Evolutionary conservation across 805 yeast genomes (phyloP).

Genomic region (Babjeviella inositovora): DNA sequence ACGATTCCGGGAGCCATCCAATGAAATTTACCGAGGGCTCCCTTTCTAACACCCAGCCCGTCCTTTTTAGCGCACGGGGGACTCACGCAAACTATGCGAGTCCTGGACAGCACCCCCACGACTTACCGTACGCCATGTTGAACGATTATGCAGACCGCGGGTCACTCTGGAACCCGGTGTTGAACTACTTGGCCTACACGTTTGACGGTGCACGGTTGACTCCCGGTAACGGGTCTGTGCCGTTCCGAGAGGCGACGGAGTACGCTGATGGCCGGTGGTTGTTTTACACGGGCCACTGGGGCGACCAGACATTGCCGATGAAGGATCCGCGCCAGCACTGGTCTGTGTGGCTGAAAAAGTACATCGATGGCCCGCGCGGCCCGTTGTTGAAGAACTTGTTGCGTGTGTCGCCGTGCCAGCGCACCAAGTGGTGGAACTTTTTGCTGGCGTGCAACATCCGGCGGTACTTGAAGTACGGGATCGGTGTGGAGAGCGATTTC

Average conservation of each 20-base stretch:
- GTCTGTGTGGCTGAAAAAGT: constrained; percentile 81
- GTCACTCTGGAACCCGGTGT: constrained; percentile 85
- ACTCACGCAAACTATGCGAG: constrained; percentile 95
- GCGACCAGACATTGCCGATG: constrained; percentile 54
- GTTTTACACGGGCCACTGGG: constrained; percentile 77
- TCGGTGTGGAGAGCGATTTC: constrained; percentile 80
- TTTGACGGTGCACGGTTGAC: constrained; percentile 41
- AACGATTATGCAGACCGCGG: constrained; percentile 94
- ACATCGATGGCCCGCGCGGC: constrained; percentile 88
- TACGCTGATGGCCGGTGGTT: constrained; percentile 79
- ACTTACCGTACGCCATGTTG: constrained; percentile 79
- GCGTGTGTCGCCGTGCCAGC: constrained; percentile 62
- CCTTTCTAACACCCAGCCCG: constrained; percentile 44
- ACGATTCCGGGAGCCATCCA: constrained; percentile 9
- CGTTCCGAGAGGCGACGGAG: constrained; percentile 28
- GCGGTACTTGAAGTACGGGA: constrained; percentile 59
- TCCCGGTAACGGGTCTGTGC: constrained; percentile 28
- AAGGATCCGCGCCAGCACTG: constrained; percentile 70
- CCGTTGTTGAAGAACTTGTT: constrained; percentile 68
- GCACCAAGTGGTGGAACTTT: constrained; percentile 87
- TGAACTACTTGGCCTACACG: constrained; percentile 70
- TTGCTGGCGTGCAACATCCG: constrained; percentile 73
- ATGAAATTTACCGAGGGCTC: no score
- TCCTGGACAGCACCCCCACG: constrained; percentile 95
- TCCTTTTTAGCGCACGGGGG: constrained; percentile 83